These are phyloP conservation scores for Rhizodiscina lignyota DNA, from an alignment of 495 filamentous ascomycete genomes.

Conservation along the genomic window DNA sequence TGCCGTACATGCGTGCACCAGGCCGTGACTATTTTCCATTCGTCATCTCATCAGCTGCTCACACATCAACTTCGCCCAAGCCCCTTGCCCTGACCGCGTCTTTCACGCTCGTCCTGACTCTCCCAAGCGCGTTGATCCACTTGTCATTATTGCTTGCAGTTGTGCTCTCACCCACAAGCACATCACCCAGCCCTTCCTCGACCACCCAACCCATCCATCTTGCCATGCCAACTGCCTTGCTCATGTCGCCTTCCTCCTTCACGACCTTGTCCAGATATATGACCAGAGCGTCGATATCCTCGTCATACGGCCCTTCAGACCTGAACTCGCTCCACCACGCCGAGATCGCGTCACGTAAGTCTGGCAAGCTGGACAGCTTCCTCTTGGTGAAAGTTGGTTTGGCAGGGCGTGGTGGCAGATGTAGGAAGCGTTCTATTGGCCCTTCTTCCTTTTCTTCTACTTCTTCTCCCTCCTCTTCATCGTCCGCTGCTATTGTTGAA, in stretches of 20 bases:
- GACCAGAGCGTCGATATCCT: constrained; percentile 57
- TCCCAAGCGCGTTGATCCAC: too few relatives aligned
- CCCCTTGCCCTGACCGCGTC: too few relatives aligned
- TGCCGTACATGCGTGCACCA: too few relatives aligned
- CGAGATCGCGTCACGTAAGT: constrained; percentile 42
- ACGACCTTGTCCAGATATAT: constrained; percentile 55
- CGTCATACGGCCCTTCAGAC: constrained; percentile 52
- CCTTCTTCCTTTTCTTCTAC: too few relatives aligned
- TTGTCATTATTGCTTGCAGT: too few relatives aligned
- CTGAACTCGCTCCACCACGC: constrained; percentile 52
- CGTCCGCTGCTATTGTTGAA: not conserved
- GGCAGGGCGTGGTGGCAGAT: constrained; percentile 32
- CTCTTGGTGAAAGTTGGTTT: constrained; percentile 50
- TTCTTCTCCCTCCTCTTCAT: not conserved
- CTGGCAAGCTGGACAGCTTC: constrained; percentile 33
- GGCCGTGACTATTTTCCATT: too few relatives aligned
- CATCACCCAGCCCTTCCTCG: too few relatives aligned
- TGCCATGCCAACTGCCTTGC: constrained; percentile 49
- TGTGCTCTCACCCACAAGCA: too few relatives aligned
- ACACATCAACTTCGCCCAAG: too few relatives aligned
- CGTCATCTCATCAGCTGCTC: too few relatives aligned
- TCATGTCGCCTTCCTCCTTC: constrained; percentile 54
- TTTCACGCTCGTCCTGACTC: too few relatives aligned
- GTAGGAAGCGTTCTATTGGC: not conserved
- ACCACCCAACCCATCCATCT: constrained; percentile 61